Base-by-base conservation (phyloP, 208 protist species). In the Wallacemonas collosoma region DNA sequence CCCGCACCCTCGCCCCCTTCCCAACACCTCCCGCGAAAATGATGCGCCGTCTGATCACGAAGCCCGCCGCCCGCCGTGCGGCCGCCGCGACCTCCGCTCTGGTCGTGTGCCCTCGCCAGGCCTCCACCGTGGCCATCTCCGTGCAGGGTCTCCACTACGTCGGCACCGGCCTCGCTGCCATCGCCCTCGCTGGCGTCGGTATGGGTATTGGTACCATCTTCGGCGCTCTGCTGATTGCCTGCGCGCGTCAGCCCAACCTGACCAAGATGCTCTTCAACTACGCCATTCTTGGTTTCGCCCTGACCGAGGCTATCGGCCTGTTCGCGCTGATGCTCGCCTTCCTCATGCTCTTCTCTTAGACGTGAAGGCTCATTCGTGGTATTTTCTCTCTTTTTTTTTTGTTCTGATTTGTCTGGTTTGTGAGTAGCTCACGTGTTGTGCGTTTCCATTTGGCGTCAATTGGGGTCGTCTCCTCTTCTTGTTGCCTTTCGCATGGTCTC, bases 201-300 rank as follows among this genome's bases (percentile, higher is more conserved):
- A 79, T 93, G 71, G 87, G 87, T 73, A 90, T 93, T 60, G 87
- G 85, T 61, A 90, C 78, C 65, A 86, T 89, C 75, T 92, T 92
- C 75, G 83, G 83, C 47, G 73, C 74, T 75, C 77, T 89, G 61
- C 72, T 92, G 39, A 70, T 92, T 35, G 87, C 83, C 65, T 87
- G 82, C 75, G 83, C 87, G n/a, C 87, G 87, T 38, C 87, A 92
- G 82, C 87, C 87, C 51, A 92, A 92, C 77, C 70, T 92, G 61
- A 82, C 84, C 69, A 85, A 86, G 77, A 87, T 86, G 83, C 75
- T 92, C 17, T 89, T 93, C 75, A 89, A 88, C 82, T 93, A 92
- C 75, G 84, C 85, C 74, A 90, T 93, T 88, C 85, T 93, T 15
- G 87, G 87, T 43, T 93, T 93, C 73, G 87, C 87, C 68, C 80